Evolutionary conservation across 2,329 filamentous ascomycete species (phyloP).

Genomic region (Botrytis sinoallii): DNA sequence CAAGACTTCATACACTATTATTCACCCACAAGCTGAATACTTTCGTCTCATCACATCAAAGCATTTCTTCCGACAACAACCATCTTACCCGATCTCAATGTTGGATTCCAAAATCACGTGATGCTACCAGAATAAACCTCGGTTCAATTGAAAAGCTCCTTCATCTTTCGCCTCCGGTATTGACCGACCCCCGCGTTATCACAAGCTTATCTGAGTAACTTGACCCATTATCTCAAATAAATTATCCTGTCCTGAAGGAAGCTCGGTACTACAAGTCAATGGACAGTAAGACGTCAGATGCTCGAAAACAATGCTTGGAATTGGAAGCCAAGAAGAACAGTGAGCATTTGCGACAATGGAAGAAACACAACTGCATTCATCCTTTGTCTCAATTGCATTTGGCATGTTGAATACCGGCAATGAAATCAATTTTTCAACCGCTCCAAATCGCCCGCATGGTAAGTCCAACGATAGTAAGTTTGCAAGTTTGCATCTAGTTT

Average conservation of each 20-base stretch:
- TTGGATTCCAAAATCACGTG: neutral
- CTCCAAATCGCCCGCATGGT: neutral
- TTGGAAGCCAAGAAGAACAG: neutral
- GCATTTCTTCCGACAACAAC: neutral
- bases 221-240: neutral
- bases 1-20: neutral
- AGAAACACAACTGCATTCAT: constrained; percentile 14
- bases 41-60: neutral
- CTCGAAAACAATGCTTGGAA: neutral
- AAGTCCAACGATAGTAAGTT: neutral
- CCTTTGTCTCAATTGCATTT: constrained; percentile 7
- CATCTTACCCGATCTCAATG: neutral
- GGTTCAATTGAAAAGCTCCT: constrained; percentile 4
- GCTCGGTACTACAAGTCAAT: constrained; percentile 1
- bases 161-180: constrained; percentile 14
- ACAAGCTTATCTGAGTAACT: constrained; percentile 13
- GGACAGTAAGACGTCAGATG: neutral
- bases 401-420: neutral
- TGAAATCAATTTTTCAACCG: neutral
- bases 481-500: neutral
- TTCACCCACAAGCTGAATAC: neutral
- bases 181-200: constrained; percentile 17
- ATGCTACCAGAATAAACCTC: neutral
- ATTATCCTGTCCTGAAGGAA: neutral
- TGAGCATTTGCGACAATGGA: constrained; percentile 5